Evolutionary conservation across 2,329 filamentous ascomycete genomes (phyloP).

Genomic region (Polychaeton citri): DNA sequence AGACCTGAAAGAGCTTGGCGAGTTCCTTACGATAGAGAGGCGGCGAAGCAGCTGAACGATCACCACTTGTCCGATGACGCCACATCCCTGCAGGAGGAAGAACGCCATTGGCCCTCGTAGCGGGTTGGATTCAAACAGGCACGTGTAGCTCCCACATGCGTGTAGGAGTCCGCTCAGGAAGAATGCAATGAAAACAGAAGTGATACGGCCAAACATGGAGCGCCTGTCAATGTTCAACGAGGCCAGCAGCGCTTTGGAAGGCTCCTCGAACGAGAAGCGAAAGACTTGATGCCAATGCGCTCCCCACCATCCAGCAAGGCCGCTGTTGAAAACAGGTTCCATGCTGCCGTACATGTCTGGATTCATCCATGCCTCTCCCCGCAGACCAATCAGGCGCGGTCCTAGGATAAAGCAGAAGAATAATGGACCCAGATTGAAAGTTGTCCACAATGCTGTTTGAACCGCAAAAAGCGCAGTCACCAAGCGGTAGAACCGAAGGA

Average conservation of each 20-base stretch:
- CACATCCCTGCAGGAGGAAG: conserved; percentile 57
- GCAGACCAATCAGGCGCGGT: conserved; percentile 44
- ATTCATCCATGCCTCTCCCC: conserved; percentile 49
- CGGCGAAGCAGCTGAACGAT: conserved; percentile 23
- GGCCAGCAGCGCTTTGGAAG: conserved; percentile 35
- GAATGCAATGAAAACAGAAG: conserved; percentile 45
- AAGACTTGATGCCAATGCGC: conserved; percentile 87
- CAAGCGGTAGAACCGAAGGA: conserved; percentile 44
- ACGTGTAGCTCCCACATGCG: conserved; percentile 53
- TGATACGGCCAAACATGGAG: conserved; percentile 22
- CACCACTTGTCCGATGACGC: conserved; percentile 47
- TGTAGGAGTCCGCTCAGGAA: conserved; percentile 56
- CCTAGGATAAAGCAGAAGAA: conserved; percentile 46
- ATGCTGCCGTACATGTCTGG: conserved; percentile 43
- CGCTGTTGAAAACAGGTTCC: conserved; percentile 47
- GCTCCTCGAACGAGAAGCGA: conserved; percentile 55
- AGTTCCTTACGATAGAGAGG: conserved; percentile 13
- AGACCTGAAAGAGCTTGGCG: conserved; percentile 37
- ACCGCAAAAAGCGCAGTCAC: conserved; percentile 44
- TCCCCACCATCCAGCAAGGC: conserved; percentile 72
- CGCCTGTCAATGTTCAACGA: conserved; percentile 16
- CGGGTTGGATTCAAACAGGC: conserved; percentile 47
- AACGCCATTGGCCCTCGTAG: conserved; percentile 45
- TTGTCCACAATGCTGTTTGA: conserved; percentile 44
- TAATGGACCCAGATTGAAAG: conserved; percentile 49